Base-by-base conservation (phyloP, 2,329 filamentous ascomycete genomes). In the Oidium heveae region DNA sequence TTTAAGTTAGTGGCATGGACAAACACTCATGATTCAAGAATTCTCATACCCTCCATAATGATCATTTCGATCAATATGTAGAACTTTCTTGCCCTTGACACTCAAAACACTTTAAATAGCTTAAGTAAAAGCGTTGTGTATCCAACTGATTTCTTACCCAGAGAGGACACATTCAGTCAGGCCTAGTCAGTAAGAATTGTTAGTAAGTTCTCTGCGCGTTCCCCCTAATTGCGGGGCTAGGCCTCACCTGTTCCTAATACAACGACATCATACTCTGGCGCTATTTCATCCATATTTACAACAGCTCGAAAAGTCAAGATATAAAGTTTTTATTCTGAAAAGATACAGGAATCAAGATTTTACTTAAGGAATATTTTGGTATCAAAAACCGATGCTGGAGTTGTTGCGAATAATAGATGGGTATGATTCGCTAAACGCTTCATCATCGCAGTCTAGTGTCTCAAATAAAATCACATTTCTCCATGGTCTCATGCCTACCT, bases 111-210 rank as follows among this genome's bases (percentile, higher is more conserved):
- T 87, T 64, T 37, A 16, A 55, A 52, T 16, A 55, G 53, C 60
- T 61, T 56, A 64, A 62, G 53, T 61, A 51, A 28, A 3, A n/a
- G 20, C 10, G 22, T 9, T n/a, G 34, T 28, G 54, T 41, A 37
- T 53, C n/a, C n/a, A n/a, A n/a, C n/a, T n/a, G n/a, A n/a, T n/a
- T n/a, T 41, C 72, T 67, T 83, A 94, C 87, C 89, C 91, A 68
- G 89, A 95, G 63, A 98, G 84, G 67, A 98, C 91, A 73, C 91
- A 98, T 79, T 98, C 91, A 60, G 89, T 96, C 77, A 98, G 72
- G 67, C 91, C 89, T 94, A 52, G 10, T 18, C 65, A 8, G 15
- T 7, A 36, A 8, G 15, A 36, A 8, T 36, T 7, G 34, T 36
- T 36, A 36, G 34, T 8, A 15, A 15, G 34, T 36, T 36, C 34